These are phyloP conservation scores for Turnera subulata DNA, from an alignment of 345 rosid genomes.

Conservation along the genomic window DNA sequence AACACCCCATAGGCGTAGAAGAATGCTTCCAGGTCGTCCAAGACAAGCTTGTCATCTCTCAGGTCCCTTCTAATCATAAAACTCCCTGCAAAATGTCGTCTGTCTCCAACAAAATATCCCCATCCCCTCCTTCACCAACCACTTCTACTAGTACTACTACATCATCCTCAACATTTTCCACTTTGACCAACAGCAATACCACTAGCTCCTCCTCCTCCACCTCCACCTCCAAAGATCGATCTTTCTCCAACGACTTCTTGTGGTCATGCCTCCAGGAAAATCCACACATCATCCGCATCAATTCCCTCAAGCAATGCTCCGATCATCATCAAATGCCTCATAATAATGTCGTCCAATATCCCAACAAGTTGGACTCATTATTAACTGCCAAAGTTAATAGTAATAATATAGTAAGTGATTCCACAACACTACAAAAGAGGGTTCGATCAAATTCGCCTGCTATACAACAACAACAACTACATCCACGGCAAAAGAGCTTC, in stretches of 20 bases:
- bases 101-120: conserved; percentile 35
- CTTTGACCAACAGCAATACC: conserved; percentile 25
- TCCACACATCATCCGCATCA: conserved; percentile 58
- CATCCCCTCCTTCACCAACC: conserved; percentile 45
- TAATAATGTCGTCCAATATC: too few relatives aligned
- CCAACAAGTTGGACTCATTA: conserved; percentile 16
- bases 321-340: conserved; percentile 17
- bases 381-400: too few relatives aligned
- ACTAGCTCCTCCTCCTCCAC: conserved; percentile 36
- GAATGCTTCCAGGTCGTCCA: conserved; percentile 44
- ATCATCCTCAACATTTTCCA: conserved; percentile 30
- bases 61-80: conserved; percentile 16
- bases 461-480: too few relatives aligned
- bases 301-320: conserved; percentile 52
- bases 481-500: conserved; percentile 68
- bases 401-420: conserved; percentile 17
- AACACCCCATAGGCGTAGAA: conserved; percentile 28
- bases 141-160: conserved; percentile 21
- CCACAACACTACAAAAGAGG: conserved; percentile 40
- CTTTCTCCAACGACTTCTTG: conserved; percentile 80
- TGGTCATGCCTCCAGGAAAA: conserved; percentile 74
- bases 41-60: conserved; percentile 60
- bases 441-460: conserved; percentile 62
- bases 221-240: conserved; percentile 51
- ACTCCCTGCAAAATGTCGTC: conserved; percentile 22